Conservation (phyloP, 768 basidiomycete species). For the Lentinula boryana region DNA sequence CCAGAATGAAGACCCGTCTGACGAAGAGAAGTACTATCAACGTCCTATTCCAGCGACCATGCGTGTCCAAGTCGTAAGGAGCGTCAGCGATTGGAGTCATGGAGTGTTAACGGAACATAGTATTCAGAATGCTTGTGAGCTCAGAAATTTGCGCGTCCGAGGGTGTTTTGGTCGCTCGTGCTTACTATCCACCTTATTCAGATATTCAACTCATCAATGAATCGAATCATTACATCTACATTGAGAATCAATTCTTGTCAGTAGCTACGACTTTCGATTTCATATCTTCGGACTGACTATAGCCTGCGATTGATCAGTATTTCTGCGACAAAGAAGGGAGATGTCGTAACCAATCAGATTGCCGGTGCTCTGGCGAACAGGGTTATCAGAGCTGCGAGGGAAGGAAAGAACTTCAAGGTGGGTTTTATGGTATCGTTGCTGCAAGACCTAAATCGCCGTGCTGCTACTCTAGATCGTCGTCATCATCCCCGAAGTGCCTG, state of each 20-base stretch:
- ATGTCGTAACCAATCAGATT: slow-evolving; percentile 76
- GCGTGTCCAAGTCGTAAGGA: slow-evolving; percentile 76
- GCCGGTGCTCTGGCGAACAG: slow-evolving; percentile 79
- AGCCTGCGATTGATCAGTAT: slow-evolving; percentile 61
- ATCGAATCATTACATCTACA: slow-evolving; percentile 86
- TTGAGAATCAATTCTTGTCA: slow-evolving; percentile 92
- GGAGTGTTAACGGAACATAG: slow-evolving; percentile 86
- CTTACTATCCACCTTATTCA: slow-evolving; percentile 16
- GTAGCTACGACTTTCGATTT: slow-evolving; percentile 17
- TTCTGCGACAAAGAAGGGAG: slow-evolving; percentile 59
- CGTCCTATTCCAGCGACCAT: slow-evolving; percentile 44
- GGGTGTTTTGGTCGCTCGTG: neutral
- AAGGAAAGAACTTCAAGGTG: slow-evolving; percentile 74
- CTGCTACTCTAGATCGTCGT: slow-evolving; percentile 67
- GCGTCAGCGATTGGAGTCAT: slow-evolving; percentile 91
- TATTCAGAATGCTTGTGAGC: slow-evolving; percentile 90
- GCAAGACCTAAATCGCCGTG: neutral
- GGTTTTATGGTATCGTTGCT: neutral
- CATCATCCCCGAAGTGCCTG: slow-evolving; percentile 87
- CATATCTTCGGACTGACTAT: slow-evolving; percentile 4
- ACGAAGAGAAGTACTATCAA: slow-evolving; percentile 35
- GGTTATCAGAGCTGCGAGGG: slow-evolving; percentile 72
- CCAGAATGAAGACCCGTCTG: slow-evolving; percentile 21
- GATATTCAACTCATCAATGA: slow-evolving; percentile 79
- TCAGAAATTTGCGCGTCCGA: neutral